These are phyloP conservation scores for Pyricularia pennisetigena DNA, from an alignment of 2,329 filamentous ascomycete species.

Conservation along the genomic window DNA sequence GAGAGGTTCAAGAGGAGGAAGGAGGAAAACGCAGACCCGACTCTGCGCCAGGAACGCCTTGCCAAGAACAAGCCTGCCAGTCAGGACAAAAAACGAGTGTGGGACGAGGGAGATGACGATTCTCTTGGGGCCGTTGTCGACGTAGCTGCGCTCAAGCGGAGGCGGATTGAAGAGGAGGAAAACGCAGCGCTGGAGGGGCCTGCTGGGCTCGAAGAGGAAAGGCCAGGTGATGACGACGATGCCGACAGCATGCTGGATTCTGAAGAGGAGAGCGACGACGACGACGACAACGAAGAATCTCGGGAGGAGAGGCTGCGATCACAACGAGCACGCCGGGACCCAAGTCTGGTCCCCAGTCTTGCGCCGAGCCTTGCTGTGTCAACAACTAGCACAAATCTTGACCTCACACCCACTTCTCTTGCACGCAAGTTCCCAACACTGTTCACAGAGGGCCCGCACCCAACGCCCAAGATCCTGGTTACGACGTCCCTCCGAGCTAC, in stretches of 20 bases:
- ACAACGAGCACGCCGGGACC: conserved; percentile 27
- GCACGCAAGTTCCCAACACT: conserved; percentile 52
- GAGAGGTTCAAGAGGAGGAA: conserved; percentile 53
- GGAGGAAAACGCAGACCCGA: conserved; percentile 77
- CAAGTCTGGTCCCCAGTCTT: conserved; percentile 2
- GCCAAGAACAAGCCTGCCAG: conserved; percentile 71
- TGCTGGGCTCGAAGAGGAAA: conserved; percentile 27
- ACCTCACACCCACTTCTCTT: conserved; percentile 50
- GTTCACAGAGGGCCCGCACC: conserved; percentile 48
- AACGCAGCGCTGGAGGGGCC: conserved; percentile 33
- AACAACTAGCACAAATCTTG: conserved; percentile 53
- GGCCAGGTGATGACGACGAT: conserved; percentile 40
- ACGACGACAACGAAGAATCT: conserved; percentile 27
- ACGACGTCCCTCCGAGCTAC: conserved; percentile 87
- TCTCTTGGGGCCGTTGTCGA: conserved; percentile 46
- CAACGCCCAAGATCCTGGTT: conserved; percentile 74
- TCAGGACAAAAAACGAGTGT: conserved; percentile 79
- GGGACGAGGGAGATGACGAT: conserved; percentile 65
- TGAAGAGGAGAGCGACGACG: conserved; percentile 42
- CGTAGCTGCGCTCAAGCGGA: conserved; percentile 47
- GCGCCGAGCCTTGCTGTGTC: conserved; percentile 40
- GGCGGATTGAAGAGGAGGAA: conserved; percentile 41
- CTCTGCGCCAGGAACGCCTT: conserved; percentile 61
- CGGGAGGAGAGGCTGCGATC: conserved; percentile 28
- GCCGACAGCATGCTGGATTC: conserved; percentile 74